Evolutionary conservation across 306 rosid genomes (phyloP).

Genomic region (Myrica gale): DNA sequence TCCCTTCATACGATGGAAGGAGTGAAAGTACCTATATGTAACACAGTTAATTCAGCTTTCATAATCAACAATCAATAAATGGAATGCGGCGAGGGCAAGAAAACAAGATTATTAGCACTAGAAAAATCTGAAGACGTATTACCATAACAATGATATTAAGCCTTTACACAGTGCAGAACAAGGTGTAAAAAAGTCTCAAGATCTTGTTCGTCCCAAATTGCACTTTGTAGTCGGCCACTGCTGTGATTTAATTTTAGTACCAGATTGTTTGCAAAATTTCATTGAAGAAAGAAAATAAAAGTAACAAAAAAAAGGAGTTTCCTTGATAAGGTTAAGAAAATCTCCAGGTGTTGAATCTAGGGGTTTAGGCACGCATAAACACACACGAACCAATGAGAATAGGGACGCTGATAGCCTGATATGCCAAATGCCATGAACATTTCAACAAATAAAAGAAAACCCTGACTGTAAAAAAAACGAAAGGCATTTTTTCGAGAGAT

Average conservation of each 20-base stretch:
- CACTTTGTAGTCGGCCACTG: background rate
- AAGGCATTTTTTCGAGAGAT: no score
- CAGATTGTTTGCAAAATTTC: background rate
- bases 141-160: background rate
- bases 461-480: background rate
- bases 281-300: background rate
- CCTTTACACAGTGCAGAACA: background rate
- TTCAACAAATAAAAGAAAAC: background rate
- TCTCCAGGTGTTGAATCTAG: background rate
- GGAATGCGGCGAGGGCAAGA: no score
- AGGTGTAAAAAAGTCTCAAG: background rate
- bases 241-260: background rate
- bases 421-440: background rate
- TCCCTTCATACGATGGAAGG: constrained; percentile 75
- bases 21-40: constrained; percentile 61
- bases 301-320: no score
- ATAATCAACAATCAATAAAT: no score
- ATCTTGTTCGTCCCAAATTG: background rate
- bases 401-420: no score
- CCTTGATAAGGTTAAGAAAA: background rate
- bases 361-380: background rate
- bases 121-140: background rate
- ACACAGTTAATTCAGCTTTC: background rate
- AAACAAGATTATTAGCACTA: background rate
- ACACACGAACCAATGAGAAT: background rate